These are phyloP conservation scores for Nakaseomyces nivariensis DNA, from an alignment of 1,139 yeast genomes.

Conservation along the genomic window DNA sequence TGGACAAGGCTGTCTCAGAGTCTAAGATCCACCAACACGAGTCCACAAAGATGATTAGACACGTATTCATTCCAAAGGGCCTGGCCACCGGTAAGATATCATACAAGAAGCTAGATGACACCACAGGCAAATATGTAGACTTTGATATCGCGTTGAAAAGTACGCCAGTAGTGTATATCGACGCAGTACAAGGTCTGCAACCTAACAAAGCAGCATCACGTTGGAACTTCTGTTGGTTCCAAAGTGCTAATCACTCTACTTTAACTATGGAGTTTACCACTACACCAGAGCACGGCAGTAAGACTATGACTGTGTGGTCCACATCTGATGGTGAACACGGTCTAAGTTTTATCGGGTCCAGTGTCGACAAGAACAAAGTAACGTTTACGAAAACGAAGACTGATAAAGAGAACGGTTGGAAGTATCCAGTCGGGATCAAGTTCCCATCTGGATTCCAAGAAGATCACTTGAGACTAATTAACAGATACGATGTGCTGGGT, in stretches of 20 bases:
- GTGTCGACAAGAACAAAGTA: conserved; percentile 42
- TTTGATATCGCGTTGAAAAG: conserved; percentile 30
- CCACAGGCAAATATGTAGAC: conserved; percentile 19
- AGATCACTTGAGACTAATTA: conserved; percentile 51
- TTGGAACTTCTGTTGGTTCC: conserved; percentile 83
- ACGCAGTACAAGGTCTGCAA: conserved; percentile 88
- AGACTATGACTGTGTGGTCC: conserved; percentile 62
- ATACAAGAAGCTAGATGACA: conserved; percentile 14
- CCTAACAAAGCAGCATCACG: conserved; percentile 88
- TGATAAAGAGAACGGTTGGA: conserved; percentile 68
- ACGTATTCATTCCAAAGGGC: conserved; percentile 80
- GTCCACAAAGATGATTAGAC: conserved; percentile 29
- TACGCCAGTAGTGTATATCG: conserved; percentile 62
- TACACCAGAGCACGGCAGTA: conserved; percentile 62
- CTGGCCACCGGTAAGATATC: conserved; percentile 45
- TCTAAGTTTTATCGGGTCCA: conserved; percentile 38
- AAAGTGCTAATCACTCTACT: conserved; percentile 53
- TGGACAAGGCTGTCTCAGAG: conserved; percentile 42
- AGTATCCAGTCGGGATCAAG: conserved; percentile 53
- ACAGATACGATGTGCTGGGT: conserved; percentile 83
- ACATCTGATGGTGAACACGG: conserved; percentile 48
- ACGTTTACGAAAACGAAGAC: conserved; percentile 43
- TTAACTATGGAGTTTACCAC: conserved; percentile 84
- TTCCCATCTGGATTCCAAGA: conserved; percentile 36
- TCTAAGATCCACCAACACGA: conserved; percentile 42